Evolutionary conservation across 2,329 filamentous ascomycete genomes (phyloP), one percentile per base, ranked within the genome.

Genomic region (Ascochyta koolunga): DNA sequence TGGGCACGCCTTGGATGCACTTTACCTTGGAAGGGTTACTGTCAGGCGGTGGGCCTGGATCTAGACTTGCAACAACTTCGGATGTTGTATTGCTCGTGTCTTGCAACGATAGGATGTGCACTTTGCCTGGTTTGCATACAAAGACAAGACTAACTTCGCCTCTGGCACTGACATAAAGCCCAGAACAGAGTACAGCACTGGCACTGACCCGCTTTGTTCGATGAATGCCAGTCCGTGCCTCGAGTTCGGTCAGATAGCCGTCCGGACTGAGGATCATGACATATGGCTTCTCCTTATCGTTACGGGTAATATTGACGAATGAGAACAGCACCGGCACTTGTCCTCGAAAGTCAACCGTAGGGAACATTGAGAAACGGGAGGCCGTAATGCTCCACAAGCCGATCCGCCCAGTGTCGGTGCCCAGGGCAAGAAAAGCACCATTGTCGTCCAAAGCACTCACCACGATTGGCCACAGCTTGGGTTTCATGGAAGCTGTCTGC

Each of bases 291-390:
- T 68, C 66, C 2, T 65, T 66, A 11, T 75, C 71, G 15, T 59
- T 41, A 5, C 60, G 54, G 9, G 67, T 58, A 19, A 75, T 62
- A 2, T 78, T 74, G 25, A 64, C 59, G 41, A 75, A 73, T 0
- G 79, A 79, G 61, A 92, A 91, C 53, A 87, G 85, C 65, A 90
- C 86, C 0, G 86, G 81, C 35, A 84, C 80, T 44, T 87, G 83
- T 7, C 82, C 81, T 44, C 80, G 80, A 3, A 86, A 68, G 10
- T 87, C 82, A 4, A 88, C 76, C 8, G 62, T 63, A 2, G 69
- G 63, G 6, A 80, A 78, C n/a, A 81, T 77, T 0, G 82, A 81
- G 80, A 88, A 88, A 10, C 75, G 76, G 40, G 80, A 80, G 33
- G 84, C 78, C 15, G 76, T 72, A 4, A 90, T 76, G 60, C 84